Percentiles rank a stretch among this genome's conserved stretches.
Conservation (phyloP, 768 basidiomycete species). For the Paxillus involutus region DNA sequence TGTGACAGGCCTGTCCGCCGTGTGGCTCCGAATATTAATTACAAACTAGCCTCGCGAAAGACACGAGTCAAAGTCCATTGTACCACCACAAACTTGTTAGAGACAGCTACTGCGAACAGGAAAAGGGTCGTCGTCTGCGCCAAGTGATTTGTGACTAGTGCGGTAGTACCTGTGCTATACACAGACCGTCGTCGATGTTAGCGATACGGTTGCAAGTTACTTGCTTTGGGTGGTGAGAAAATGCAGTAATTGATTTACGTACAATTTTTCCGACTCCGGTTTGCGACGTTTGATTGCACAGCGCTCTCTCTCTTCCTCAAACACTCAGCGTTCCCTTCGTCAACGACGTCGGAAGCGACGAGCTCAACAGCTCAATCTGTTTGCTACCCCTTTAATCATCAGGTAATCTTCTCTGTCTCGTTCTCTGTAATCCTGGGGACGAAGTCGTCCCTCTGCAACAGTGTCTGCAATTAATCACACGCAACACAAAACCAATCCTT, state of each 20-base stretch:
- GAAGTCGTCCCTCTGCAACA: slow-evolving; percentile 31
- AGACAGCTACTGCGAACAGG: too few relatives aligned
- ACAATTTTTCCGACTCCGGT: slow-evolving; percentile 27
- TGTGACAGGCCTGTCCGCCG: too few relatives aligned
- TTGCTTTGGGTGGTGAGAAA: slow-evolving; percentile 14
- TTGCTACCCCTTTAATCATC: background rate
- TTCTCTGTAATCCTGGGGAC: slow-evolving; percentile 6
- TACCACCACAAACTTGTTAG: background rate
- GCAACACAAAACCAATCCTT: slow-evolving; percentile 29
- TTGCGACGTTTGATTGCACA: slow-evolving; percentile 13
- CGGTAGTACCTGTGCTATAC: too few relatives aligned
- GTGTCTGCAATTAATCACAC: slow-evolving; percentile 39
- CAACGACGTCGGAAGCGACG: slow-evolving; percentile 17
- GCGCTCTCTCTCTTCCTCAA: slow-evolving; percentile 10
- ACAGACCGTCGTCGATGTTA: too few relatives aligned
- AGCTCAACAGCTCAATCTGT: background rate
- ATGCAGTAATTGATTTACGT: slow-evolving; percentile 15
- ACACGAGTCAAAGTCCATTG: background rate
- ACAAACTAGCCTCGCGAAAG: background rate
- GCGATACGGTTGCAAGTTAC: background rate
- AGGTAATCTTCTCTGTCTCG: background rate
- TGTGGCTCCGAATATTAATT: too few relatives aligned
- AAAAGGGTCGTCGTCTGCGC: too few relatives aligned
- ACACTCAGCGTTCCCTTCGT: slow-evolving; percentile 10
- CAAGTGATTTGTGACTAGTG: too few relatives aligned